Conservation (phyloP, 2,329 filamentous ascomycete species). For the Graphiopsis chlorocephala region DNA sequence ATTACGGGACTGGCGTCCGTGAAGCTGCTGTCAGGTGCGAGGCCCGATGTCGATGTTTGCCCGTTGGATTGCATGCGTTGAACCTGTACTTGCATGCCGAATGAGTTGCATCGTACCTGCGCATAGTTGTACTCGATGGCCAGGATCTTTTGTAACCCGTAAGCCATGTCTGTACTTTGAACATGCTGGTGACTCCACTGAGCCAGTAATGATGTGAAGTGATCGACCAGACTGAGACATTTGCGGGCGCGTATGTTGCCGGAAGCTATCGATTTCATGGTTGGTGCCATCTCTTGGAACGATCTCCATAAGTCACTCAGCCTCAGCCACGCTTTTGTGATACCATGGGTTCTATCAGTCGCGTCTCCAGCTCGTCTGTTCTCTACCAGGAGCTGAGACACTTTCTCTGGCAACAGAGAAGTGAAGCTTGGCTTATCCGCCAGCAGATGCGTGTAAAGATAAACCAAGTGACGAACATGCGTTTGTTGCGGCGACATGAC, state of each 20-base stretch:
- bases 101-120: background rate
- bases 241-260: background rate
- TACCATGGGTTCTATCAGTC: background rate
- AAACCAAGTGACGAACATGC: background rate
- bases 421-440: background rate
- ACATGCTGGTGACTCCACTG: background rate
- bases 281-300: background rate
- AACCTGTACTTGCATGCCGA: background rate
- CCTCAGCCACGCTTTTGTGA: background rate
- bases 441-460: background rate
- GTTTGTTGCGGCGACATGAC: background rate
- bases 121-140: background rate
- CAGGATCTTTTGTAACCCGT: background rate
- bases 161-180: background rate
- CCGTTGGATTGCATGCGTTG: background rate
- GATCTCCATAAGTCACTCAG: background rate
- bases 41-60: background rate
- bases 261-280: background rate
- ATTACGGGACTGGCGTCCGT: background rate
- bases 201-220: background rate
- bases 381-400: background rate
- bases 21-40: background rate
- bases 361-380: background rate
- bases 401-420: background rate
- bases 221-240: background rate